phyloP scores from a whole-genome alignment of 768 basidiomycete species.

The Thelephora aurantiotincta region DNA sequence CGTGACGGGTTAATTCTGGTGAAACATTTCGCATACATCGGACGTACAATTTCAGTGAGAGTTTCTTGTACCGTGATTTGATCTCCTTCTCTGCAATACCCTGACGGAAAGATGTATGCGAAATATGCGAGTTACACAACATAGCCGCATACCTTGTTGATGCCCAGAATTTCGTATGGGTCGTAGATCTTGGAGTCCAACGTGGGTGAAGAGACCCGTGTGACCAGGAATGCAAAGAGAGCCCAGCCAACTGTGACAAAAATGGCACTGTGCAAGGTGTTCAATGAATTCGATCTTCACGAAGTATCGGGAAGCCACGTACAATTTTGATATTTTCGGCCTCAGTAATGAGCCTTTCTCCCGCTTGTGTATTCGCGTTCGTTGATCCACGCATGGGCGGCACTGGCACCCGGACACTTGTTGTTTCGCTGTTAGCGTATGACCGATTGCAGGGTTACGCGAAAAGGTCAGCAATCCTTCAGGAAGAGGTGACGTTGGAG shows the following conservation, averaged over 20 bases:
- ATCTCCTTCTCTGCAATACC: constrained; percentile 75
- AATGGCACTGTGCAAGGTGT: constrained; percentile 29
- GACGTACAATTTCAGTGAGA: constrained; percentile 73
- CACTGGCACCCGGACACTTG: constrained; percentile 40
- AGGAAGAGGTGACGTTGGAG: constrained; percentile 2
- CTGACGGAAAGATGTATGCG: constrained; percentile 19
- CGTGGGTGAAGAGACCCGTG: constrained; percentile 43
- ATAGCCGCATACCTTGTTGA: constrained; percentile 38
- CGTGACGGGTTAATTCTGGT: not conserved
- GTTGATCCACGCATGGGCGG: constrained; percentile 42
- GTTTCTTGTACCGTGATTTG: constrained; percentile 88
- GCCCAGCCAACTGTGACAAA: constrained; percentile 64
- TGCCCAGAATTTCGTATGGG: constrained; percentile 88
- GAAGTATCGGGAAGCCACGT: constrained; percentile 10
- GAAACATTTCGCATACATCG: not conserved
- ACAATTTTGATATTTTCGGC: constrained; percentile 39
- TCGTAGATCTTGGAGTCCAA: constrained; percentile 68
- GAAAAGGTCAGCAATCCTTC: too few species aligned
- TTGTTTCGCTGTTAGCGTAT: constrained; percentile 4
- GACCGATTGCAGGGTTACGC: not conserved
- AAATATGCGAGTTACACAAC: not conserved
- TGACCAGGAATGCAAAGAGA: constrained; percentile 50
- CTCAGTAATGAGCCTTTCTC: constrained; percentile 33
- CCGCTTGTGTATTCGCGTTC: constrained; percentile 26
- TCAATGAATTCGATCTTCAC: constrained; percentile 4